phyloP scores from a whole-genome alignment of 1,284 basidiomycete genomes.

The Rhodotorula sp. region DNA sequence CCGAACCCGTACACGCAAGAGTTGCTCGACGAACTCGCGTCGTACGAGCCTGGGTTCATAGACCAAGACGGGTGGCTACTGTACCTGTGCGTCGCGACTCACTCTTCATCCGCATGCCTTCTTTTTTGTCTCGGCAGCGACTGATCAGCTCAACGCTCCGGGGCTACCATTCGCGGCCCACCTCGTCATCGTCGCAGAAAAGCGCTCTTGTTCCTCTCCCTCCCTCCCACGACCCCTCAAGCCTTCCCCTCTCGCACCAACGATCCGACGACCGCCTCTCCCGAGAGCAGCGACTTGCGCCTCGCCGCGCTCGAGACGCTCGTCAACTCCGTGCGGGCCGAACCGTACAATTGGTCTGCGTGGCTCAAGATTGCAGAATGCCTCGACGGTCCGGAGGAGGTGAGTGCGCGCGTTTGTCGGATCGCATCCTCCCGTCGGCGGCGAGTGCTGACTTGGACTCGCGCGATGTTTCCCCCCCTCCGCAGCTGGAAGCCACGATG shows the following conservation, averaged over 20 bases:
- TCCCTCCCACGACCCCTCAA: slow-evolving; percentile 48
- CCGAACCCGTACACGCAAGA: slow-evolving; percentile 54
- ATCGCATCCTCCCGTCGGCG: neutral
- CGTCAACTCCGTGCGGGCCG: slow-evolving; percentile 72
- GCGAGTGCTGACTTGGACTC: neutral
- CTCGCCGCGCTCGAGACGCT: slow-evolving; percentile 83
- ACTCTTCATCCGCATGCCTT: neutral
- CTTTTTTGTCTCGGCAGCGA: neutral
- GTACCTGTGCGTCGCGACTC: slow-evolving; percentile 64
- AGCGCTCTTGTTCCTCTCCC: slow-evolving; percentile 72
- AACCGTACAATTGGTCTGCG: slow-evolving; percentile 94
- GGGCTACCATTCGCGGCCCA: neutral
- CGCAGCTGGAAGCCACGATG: slow-evolving; percentile 52
- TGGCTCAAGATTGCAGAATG: slow-evolving; percentile 82
- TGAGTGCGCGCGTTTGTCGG: slow-evolving; percentile 49
- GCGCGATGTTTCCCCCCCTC: no score
- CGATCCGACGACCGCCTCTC: neutral
- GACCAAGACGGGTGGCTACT: slow-evolving; percentile 73
- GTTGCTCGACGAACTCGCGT: slow-evolving; percentile 61
- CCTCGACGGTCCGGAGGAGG: slow-evolving; percentile 86
- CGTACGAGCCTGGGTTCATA: slow-evolving; percentile 49
- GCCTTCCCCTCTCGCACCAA: neutral
- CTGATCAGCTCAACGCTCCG: neutral
- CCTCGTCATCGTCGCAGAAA: slow-evolving; percentile 57
- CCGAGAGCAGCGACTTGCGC: slow-evolving; percentile 57